A percentile compares a stretch with the other conserved stretches of the same genome.
Evolutionary conservation across 139 green algal species (phyloP).

Genomic region (Chlorella sp.): DNA sequence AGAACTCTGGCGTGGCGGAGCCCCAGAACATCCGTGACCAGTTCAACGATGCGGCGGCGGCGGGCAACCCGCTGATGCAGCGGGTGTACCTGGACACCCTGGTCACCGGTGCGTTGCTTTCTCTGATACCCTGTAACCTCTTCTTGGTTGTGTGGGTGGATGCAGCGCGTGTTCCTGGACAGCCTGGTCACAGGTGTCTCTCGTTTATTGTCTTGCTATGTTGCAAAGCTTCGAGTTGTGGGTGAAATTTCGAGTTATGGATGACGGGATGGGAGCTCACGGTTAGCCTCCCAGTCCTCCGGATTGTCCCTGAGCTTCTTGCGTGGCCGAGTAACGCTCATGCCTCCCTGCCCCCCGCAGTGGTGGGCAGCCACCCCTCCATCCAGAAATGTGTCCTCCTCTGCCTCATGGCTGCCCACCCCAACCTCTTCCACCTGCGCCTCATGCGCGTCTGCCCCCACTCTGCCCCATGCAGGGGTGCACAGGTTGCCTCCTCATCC

Average conservation of each 20-base stretch:
- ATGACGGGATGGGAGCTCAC: too few species aligned
- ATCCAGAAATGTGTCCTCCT: slow-evolving; percentile 73
- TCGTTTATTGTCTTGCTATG: too few species aligned
- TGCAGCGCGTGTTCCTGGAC: slow-evolving; percentile 79
- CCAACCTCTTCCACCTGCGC: slow-evolving; percentile 68
- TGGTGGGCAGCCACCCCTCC: slow-evolving; percentile 74
- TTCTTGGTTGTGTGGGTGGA: slow-evolving; percentile 58
- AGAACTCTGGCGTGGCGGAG: slow-evolving; percentile 94
- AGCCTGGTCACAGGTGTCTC: slow-evolving; percentile 81
- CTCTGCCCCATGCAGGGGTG: too few species aligned
- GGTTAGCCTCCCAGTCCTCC: too few species aligned
- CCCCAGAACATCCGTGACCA: slow-evolving; percentile 91
- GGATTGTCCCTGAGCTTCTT: too few species aligned
- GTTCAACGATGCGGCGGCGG: slow-evolving; percentile 79
- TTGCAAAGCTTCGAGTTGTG: too few species aligned
- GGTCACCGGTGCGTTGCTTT: slow-evolving; percentile 72
- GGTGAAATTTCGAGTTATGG: too few species aligned
- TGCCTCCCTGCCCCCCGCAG: background rate
- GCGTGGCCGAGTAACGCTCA: background rate
- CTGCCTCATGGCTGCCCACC: slow-evolving; percentile 68
- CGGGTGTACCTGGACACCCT: slow-evolving; percentile 85
- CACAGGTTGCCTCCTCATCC: too few species aligned
- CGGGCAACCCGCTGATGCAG: slow-evolving; percentile 74
- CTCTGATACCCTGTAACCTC: slow-evolving; percentile 65
- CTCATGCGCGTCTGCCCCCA: too few species aligned